Conservation (phyloP, 257 asterid genomes). For the Przewalskia tangutica region DNA sequence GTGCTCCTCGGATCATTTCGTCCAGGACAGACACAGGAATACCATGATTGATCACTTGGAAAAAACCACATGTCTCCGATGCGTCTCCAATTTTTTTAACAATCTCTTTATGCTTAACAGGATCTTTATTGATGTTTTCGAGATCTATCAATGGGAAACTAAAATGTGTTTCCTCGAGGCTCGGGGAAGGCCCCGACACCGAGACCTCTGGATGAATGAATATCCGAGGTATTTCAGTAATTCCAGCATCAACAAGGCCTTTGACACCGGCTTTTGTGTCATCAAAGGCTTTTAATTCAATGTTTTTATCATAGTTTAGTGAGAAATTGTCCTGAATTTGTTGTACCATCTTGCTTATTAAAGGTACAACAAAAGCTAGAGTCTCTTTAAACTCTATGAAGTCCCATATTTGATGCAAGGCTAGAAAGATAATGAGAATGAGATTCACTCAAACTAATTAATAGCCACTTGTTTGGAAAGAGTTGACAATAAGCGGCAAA, state of each 20-base stretch:
- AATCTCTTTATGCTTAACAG: constrained; percentile 6
- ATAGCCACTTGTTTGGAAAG: not conserved
- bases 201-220: constrained; percentile 23
- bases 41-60: constrained; percentile 55
- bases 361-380: not conserved
- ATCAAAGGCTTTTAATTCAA: constrained; percentile 43
- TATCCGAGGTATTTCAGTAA: constrained; percentile 31
- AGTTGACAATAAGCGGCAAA: not conserved
- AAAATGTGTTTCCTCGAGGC: not conserved
- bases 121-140: constrained; percentile 11
- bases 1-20: constrained; percentile 44
- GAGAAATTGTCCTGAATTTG: not conserved
- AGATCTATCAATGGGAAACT: constrained; percentile 54
- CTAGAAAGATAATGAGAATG: not conserved
- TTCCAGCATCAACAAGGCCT: constrained; percentile 50
- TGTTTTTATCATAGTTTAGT: constrained; percentile 19
- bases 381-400: not conserved
- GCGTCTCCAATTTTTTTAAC: constrained; percentile 35
- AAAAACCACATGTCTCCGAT: constrained; percentile 37
- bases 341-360: constrained; percentile 4
- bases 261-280: constrained; percentile 56
- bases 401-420: not conserved
- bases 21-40: constrained; percentile 37
- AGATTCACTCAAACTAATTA: not conserved
- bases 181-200: not conserved